A percentile compares a stretch with the other conserved stretches of the same genome.
Conservation (phyloP, 306 rosid genomes). For the Gleditsia sinensis region DNA sequence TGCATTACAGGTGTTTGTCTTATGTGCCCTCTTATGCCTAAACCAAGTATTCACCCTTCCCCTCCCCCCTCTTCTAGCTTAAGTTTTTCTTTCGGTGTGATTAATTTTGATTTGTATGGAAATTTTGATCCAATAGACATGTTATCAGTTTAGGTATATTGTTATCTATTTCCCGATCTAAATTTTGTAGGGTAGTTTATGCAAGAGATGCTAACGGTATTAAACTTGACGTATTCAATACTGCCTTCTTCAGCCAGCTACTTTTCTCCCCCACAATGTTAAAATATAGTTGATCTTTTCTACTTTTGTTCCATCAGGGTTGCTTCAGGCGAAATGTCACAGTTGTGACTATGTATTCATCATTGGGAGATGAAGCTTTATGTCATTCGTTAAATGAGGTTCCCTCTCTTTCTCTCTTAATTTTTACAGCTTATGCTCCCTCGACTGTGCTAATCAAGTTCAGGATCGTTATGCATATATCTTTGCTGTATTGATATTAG, state of each 20-base stretch:
- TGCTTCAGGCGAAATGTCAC: slow-evolving; percentile 92
- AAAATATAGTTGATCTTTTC: slow-evolving; percentile 14
- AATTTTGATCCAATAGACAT: background rate
- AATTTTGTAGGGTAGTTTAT: too few relatives aligned
- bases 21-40: background rate
- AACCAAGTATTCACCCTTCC: background rate
- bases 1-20: slow-evolving; percentile 81
- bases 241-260: background rate
- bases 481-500: background rate
- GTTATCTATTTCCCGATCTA: too few relatives aligned
- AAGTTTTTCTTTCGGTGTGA: background rate
- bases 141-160: background rate
- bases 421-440: background rate
- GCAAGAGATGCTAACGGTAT: too few relatives aligned
- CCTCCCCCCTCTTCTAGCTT: background rate
- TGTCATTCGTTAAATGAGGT: slow-evolving; percentile 96
- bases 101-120: background rate
- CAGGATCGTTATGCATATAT: background rate
- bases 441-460: background rate
- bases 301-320: slow-evolving; percentile 52
- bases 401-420: slow-evolving; percentile 38
- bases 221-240: too few relatives aligned
- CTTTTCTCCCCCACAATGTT: too few relatives aligned
- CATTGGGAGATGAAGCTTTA: slow-evolving; percentile 92
- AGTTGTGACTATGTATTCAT: slow-evolving; percentile 92